Conservation (phyloP, 345 rosid species). For the Camelina neglecta region DNA sequence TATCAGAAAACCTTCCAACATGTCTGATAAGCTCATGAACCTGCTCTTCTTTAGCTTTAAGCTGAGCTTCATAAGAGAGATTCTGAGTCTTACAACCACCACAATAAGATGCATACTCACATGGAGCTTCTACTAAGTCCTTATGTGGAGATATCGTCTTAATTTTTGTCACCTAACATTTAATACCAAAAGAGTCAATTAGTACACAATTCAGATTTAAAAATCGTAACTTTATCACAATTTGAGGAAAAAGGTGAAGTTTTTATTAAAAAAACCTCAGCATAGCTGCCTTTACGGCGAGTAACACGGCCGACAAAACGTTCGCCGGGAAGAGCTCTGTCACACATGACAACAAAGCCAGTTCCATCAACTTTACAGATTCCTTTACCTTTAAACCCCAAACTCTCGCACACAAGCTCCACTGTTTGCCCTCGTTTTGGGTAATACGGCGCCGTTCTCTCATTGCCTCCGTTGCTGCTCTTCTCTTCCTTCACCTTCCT, state of each 20-base stretch:
- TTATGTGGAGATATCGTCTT: conserved; percentile 72
- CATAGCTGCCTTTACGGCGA: conserved; percentile 76
- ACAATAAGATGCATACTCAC: conserved; percentile 82
- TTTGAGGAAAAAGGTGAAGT: neutral
- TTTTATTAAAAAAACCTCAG: conserved; percentile 59
- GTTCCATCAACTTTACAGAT: conserved; percentile 78
- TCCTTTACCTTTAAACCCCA: conserved; percentile 92
- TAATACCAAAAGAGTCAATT: neutral
- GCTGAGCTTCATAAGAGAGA: conserved; percentile 79
- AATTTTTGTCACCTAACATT: conserved; percentile 65
- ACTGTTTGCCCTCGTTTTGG: conserved; percentile 81
- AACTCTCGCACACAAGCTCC: conserved; percentile 84
- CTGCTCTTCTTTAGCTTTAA: conserved; percentile 84
- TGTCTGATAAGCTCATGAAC: conserved; percentile 66
- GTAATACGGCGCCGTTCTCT: conserved; percentile 53
- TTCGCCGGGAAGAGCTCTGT: conserved; percentile 92
- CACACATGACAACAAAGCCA: conserved; percentile 87
- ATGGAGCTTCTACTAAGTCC: conserved; percentile 88
- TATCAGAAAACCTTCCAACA: conserved; percentile 74
- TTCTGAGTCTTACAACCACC: conserved; percentile 94
- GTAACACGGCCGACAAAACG: conserved; percentile 87
- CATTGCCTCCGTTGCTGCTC: conserved; percentile 10
- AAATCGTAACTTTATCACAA: conserved; percentile 18
- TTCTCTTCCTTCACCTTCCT: conserved; percentile 26
- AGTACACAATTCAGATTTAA: neutral